Base-by-base conservation (phyloP, 2,329 filamentous ascomycete genomes). In the Ambrosiella xylebori region DNA sequence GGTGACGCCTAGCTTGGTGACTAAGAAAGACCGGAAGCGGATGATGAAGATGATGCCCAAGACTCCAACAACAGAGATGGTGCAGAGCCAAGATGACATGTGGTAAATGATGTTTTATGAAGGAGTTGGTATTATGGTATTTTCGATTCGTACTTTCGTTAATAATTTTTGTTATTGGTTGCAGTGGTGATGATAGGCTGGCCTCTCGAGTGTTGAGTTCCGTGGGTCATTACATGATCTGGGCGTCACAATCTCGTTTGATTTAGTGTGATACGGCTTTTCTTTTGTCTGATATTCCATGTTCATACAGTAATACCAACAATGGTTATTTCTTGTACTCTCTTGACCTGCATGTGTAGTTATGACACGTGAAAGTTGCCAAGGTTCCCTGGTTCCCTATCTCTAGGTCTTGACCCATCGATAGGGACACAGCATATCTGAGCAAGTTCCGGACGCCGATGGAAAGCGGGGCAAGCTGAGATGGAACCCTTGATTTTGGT, bases 1-100 rank as follows among this genome's bases (percentile, higher is more conserved):
- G 1, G 79, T 90, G 54, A 89, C 86, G 37, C 85, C 86, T n/a
- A 80, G 79, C 17, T 70, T 91, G 52, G 81, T 87, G 13, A 87
- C 81, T 27, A 80, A 76, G 68, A 78, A 80, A 61, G 85, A 90
- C 65, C 72, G 85, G 36, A 88, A 84, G 75, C 74, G 77, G 66
- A 82, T 81, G 75, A 80, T 74, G 73, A 80, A 76, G 66, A 69
- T 81, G 66, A 75, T 81, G 63, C 79, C 79, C 59, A 80, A 81
- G 71, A 82, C 79, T 55, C 81, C 81, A 3, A 79, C 80, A 0
- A 63, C 78, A 65, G 73, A 80, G 64, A 76, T 84, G 77, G 82
- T 86, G 7, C 70, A 71, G 70, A 78, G 73, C 63, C 72, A 74
- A 13, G 79, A 82, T 1, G 84, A 87, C 11, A 67, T 85, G 40